Evolutionary conservation across 768 basidiomycete genomes (phyloP).

Genomic region (Boletus vinaceobasis): DNA sequence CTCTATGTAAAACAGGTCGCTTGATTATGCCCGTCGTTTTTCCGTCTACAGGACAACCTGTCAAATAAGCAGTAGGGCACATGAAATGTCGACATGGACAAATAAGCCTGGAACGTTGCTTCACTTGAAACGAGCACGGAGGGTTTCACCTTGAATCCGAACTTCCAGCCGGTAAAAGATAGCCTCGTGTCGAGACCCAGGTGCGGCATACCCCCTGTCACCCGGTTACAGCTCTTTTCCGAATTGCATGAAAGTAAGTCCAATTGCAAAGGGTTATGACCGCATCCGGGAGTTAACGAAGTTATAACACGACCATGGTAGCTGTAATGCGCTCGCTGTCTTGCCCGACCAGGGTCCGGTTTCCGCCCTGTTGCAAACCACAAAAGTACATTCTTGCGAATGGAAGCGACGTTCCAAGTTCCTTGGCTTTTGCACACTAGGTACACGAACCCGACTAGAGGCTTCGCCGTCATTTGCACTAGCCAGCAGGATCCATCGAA

Average conservation of each 20-base stretch:
- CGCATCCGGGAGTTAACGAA: background rate
- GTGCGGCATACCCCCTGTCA: background rate
- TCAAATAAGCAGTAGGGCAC: background rate
- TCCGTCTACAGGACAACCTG: background rate
- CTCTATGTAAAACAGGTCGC: background rate
- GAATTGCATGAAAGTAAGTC: background rate
- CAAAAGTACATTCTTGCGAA: background rate
- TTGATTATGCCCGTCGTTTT: background rate
- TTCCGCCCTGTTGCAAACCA: background rate
- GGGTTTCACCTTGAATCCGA: background rate
- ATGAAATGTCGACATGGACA: background rate
- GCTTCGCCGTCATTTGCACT: background rate
- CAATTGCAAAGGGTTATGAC: background rate
- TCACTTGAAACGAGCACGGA: background rate
- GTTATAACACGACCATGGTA: background rate
- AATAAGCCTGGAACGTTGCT: background rate
- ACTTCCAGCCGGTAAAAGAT: background rate
- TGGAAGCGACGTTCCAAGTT: background rate
- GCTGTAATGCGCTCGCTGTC: background rate
- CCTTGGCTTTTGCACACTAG: background rate
- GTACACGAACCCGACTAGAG: background rate
- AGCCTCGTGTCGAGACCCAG: background rate
- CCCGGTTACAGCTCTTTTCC: background rate
- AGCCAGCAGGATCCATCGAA: background rate
- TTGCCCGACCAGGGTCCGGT: background rate